Evolutionary conservation across 441 rosid species (phyloP), one percentile per base, ranked within the genome.

Genomic region (Adansonia madagascariensis): DNA sequence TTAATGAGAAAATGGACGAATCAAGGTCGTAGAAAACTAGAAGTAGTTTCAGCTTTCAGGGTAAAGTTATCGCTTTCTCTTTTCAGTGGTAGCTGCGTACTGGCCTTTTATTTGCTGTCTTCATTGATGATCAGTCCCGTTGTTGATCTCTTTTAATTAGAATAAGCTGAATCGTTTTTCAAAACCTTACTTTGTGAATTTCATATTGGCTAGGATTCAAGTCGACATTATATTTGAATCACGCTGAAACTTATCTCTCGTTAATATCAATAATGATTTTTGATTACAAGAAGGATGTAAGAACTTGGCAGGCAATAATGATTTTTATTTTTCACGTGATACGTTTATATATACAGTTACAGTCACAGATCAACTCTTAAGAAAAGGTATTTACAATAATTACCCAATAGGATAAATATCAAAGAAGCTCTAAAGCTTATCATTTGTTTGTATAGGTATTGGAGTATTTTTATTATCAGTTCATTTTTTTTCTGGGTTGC

Each of bases 41-140:
- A 24, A 4, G 8, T 44, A 43, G 7, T 63, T 15, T 78, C 14
- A 1, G 27, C 22, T 78, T 55, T 60, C 69, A 11, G 18, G 35
- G 79, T 57, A 68, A 76, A 11, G 10, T 31, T 55, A 14, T 27
- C 43, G 20, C 12, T 65, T 41, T 43, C 52, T 65, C 52, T 65
- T 41, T 65, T 43, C 50, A 6, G 1, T 22, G 11, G 17, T 35
- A 6, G 57, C 41, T 12, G 4, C 18, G 3, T 47, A 6, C 39
- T 22, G 20, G 41, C 5, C 18, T 27, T 20, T 47, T 12, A 4
- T 68, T 49, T 1, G 31, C 39, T 3, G 41, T 12, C 41, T 47
- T 20, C 1, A 8, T 49, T 22, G 50, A 69, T 69, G 57, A 22
- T 69, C 17, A 5, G 41, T 69, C 14, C 43, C 27, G 14, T 65